Base-by-base conservation (phyloP, 2,329 filamentous ascomycete species). In the Podosphaera fusca region DNA sequence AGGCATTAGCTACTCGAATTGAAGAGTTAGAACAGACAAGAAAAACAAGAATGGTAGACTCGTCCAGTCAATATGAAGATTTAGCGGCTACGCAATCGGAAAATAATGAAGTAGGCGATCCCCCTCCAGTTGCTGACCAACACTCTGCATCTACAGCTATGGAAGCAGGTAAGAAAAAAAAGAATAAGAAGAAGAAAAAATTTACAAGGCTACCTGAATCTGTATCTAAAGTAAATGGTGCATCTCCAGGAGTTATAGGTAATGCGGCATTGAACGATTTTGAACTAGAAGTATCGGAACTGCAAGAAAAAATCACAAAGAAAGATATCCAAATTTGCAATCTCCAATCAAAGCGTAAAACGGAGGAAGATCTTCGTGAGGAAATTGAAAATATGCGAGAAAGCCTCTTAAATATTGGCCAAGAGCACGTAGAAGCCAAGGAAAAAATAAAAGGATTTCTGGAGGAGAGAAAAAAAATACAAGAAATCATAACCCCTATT, bases 171-270 rank as follows among this genome's bases (percentile, higher is more conserved):
- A 90, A 88, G 71, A 94, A 87, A 70, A 89, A 86, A 69, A 94
- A 88, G 61, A 86, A 86, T 67, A 94, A 90, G 73, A 95, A 94
- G 76, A 85, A 82, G 70, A 90, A 89, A 73, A 80, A 78, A 21
- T 63, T 60, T 14, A 34, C 12, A 14, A 62, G 59, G 50, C 61
- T 65, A 7, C 63, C 65, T 6, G 63, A 65, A 1, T 61, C 65
- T 3, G 59, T 63, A 31, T 58, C 63, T 33, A 63, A 65, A 10
- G 63, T 64, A 21, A 64, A 68, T 9, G 61, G 66, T 46, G 63
- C 60, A 38, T 49, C 53, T n/a, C 30, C 55, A 3, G 56, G 58
- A 30, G 59, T 59, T 10, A 46, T 49, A 31, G 50, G 61, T 53
- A 35, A 58, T 14, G 58, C 59, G 4, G 34, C 58, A 42, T 55